Conservation (phyloP, 768 basidiomycete species). For the Pisolithus sp. region DNA sequence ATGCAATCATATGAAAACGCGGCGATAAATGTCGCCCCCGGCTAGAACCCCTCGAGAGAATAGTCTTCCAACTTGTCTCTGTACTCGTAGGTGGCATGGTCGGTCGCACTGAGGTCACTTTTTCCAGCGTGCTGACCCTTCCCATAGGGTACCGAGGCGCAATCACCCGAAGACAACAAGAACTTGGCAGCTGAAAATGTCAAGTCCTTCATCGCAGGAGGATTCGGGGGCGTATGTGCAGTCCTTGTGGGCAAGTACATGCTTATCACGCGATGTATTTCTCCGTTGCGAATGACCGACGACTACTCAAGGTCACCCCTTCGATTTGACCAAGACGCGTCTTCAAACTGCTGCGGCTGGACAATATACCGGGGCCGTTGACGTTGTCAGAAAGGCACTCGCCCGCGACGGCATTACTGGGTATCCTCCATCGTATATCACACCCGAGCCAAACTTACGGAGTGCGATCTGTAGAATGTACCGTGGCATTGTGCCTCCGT, state of each 20-base stretch:
- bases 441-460: background rate
- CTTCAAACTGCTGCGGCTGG: slow-evolving; percentile 89
- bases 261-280: background rate
- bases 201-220: slow-evolving; percentile 92
- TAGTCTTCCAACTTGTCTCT: no score
- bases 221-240: slow-evolving; percentile 81
- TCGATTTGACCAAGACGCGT: slow-evolving; percentile 95
- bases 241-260: slow-evolving; percentile 76
- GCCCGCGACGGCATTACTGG: slow-evolving; percentile 88
- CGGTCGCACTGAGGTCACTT: slow-evolving; percentile 4
- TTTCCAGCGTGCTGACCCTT: slow-evolving; percentile 5
- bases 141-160: slow-evolving; percentile 21
- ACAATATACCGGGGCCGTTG: slow-evolving; percentile 83
- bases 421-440: slow-evolving; percentile 32
- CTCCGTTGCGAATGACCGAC: background rate
- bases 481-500: slow-evolving; percentile 88
- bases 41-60: background rate
- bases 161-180: slow-evolving; percentile 14
- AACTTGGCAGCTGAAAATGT: slow-evolving; percentile 34
- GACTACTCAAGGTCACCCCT: slow-evolving; percentile 74
- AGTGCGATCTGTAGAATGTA: slow-evolving; percentile 53
- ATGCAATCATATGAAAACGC: slow-evolving; percentile 23
- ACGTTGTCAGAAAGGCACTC: slow-evolving; percentile 87
- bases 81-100: slow-evolving; percentile 19
- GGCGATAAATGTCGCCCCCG: background rate